Conservation (phyloP, 140 eudicot genomes). For the Bidens hawaiensis region DNA sequence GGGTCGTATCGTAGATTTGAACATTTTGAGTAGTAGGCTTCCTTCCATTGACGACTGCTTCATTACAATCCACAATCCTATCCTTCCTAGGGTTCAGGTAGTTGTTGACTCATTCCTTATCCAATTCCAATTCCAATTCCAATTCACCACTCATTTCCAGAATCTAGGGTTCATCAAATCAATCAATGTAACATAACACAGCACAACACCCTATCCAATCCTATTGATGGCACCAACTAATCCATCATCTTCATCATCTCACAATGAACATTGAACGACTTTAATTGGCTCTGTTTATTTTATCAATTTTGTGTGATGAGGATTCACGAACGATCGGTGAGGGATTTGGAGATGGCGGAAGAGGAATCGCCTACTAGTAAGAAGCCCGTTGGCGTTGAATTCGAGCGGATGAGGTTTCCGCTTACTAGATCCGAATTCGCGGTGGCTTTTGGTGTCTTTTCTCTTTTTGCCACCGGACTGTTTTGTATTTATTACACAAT, state of each 20-base stretch:
- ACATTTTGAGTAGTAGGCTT: not conserved
- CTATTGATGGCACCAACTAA: slow-evolving; percentile 22
- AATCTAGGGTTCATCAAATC: too few species aligned
- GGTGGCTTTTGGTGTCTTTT: slow-evolving; percentile 54
- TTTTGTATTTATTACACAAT: slow-evolving; percentile 57
- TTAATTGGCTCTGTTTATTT: not conserved
- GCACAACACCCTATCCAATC: not conserved
- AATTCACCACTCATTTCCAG: too few species aligned
- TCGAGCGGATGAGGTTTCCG: slow-evolving; percentile 53
- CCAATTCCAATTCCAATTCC: not conserved
- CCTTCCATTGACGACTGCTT: not conserved
- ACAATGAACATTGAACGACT: slow-evolving; percentile 20
- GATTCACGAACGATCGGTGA: slow-evolving; percentile 33
- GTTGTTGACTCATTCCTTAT: not conserved
- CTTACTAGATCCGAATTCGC: slow-evolving; percentile 59
- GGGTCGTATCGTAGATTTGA: too few species aligned
- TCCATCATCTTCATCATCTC: slow-evolving; percentile 1
- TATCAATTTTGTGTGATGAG: slow-evolving; percentile 15
- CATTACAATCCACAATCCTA: not conserved
- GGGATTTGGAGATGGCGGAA: slow-evolving; percentile 40
- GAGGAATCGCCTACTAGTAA: slow-evolving; percentile 75
- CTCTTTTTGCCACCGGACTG: slow-evolving; percentile 51
- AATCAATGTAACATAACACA: slow-evolving; percentile 4
- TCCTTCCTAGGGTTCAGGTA: not conserved
- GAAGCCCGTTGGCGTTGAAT: slow-evolving; percentile 42